Conservation (phyloP, 108 stramenopile genomes). For the Licmophora abbreviata region DNA sequence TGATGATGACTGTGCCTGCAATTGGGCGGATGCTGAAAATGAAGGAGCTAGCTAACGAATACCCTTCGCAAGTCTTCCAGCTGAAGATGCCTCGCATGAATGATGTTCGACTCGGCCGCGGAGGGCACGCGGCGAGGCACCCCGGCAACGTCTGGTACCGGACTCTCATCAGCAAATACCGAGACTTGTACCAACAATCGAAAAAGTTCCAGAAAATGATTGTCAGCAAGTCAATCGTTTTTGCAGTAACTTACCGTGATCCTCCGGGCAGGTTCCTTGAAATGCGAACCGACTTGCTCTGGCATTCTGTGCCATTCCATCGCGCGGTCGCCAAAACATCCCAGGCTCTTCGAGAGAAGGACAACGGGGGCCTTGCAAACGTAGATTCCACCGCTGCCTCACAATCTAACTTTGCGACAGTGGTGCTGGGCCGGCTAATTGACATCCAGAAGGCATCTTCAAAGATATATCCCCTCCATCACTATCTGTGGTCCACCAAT, state of each 20-base stretch:
- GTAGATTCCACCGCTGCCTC: too few species aligned
- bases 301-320: slow-evolving; percentile 55
- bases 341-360: slow-evolving; percentile 51
- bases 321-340: slow-evolving; percentile 65
- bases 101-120: slow-evolving; percentile 67
- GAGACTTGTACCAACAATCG: slow-evolving; percentile 39
- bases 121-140: slow-evolving; percentile 50
- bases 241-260: slow-evolving; percentile 41
- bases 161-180: slow-evolving; percentile 44
- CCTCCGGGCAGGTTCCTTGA: slow-evolving; percentile 65
- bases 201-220: background rate
- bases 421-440: too few species aligned
- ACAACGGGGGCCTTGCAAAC: too few species aligned
- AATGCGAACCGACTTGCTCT: slow-evolving; percentile 35
- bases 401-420: too few species aligned
- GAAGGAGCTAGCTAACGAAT: too few species aligned
- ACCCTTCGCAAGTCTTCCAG: too few species aligned
- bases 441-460: too few species aligned
- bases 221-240: slow-evolving; percentile 37
- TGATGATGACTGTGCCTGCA: too few species aligned
- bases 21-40: too few species aligned
- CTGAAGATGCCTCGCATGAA: slow-evolving; percentile 29
- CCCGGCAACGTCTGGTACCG: slow-evolving; percentile 72
- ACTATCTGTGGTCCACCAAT: too few species aligned
- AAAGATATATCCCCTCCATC: too few species aligned